Evolutionary conservation across 371 early-diverging fungal genomes (phyloP).

Genomic region (Thermomucor indicae-seudaticae): DNA sequence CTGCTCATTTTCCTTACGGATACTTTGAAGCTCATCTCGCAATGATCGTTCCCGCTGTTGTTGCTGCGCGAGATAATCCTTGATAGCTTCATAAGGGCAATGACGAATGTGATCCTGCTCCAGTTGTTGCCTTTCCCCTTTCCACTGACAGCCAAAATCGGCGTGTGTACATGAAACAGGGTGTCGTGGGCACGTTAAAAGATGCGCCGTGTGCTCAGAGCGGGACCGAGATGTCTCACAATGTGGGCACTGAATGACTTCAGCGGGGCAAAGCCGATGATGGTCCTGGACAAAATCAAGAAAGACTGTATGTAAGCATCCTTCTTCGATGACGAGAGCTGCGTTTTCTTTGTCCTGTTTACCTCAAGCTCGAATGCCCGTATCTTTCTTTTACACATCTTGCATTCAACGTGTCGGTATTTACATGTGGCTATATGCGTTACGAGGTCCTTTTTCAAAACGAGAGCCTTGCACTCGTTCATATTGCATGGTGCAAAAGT

Average conservation of each 20-base stretch:
- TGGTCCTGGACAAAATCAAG: constrained; percentile 45
- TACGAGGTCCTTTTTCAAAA: constrained; percentile 54
- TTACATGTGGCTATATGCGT: constrained; percentile 56
- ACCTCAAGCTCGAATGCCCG: constrained; percentile 44
- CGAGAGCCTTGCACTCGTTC: constrained; percentile 53
- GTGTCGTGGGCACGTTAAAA: constrained; percentile 49
- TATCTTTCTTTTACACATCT: constrained; percentile 57
- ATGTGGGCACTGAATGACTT: constrained; percentile 54
- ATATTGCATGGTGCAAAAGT: constrained; percentile 50
- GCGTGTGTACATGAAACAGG: constrained; percentile 44
- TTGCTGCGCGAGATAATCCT: constrained; percentile 47
- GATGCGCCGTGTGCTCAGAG: constrained; percentile 46
- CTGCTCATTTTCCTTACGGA: constrained; percentile 40
- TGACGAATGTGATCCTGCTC: constrained; percentile 30
- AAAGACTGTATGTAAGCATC: not conserved
- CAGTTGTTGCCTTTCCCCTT: constrained; percentile 40
- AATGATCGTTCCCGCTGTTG: constrained; percentile 40
- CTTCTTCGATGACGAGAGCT: not conserved
- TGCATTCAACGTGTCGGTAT: constrained; percentile 55
- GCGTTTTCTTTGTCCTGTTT: constrained; percentile 2
- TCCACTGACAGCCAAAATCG: constrained; percentile 65
- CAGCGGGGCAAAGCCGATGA: constrained; percentile 53
- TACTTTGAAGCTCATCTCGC: constrained; percentile 39
- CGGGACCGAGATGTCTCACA: constrained; percentile 50
- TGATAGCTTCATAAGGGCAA: constrained; percentile 64